These are phyloP conservation scores for Tardiomyces digboiensis DNA, from an alignment of 1,139 yeast genomes.

Conservation along the genomic window DNA sequence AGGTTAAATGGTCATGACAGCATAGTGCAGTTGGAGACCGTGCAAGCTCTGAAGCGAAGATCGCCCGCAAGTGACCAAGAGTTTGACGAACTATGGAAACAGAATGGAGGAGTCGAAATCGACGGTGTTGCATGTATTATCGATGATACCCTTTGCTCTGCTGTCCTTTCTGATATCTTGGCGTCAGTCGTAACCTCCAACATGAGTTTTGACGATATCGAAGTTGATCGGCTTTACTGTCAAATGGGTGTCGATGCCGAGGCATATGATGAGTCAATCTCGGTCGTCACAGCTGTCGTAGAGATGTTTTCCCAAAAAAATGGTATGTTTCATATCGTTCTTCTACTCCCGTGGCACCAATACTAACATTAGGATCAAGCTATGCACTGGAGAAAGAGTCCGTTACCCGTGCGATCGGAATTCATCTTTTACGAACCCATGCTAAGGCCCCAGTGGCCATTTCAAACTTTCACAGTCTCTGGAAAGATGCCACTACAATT, in stretches of 20 bases:
- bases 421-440: conserved; percentile 12
- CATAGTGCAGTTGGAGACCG: conserved; percentile 13
- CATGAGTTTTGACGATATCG: conserved; percentile 17
- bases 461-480: conserved; percentile 44
- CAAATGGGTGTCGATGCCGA: conserved; percentile 17
- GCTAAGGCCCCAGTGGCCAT: conserved; percentile 19
- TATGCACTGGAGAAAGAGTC: neutral
- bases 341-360: too few species aligned
- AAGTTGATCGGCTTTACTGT: conserved; percentile 20
- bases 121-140: conserved; percentile 32
- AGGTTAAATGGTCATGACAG: conserved; percentile 9
- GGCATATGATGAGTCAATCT: conserved; percentile 10
- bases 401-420: conserved; percentile 2
- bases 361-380: neutral
- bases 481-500: conserved; percentile 62
- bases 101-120: conserved; percentile 47
- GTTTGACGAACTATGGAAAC: conserved; percentile 44
- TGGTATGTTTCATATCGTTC: too few species aligned
- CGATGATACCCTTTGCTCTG: conserved; percentile 28
- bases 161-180: conserved; percentile 36
- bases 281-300: conserved; percentile 38
- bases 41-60: conserved; percentile 34
- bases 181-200: conserved; percentile 39
- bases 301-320: conserved; percentile 33
- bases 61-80: conserved; percentile 51